Conservation (phyloP, 2,329 filamentous ascomycete genomes). For the Ramularia endophylla region DNA sequence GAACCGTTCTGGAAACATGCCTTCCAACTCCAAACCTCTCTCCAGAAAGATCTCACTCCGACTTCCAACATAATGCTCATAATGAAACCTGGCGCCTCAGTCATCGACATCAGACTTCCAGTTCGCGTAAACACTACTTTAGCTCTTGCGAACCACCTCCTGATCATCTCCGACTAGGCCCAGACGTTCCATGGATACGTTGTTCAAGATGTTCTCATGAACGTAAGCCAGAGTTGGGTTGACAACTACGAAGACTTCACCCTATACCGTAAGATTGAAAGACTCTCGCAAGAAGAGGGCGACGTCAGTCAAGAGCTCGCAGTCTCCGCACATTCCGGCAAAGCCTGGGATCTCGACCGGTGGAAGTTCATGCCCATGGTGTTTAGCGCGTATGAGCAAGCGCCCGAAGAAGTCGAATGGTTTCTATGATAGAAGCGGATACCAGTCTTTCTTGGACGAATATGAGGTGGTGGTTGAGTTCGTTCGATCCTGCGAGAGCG, state of each 20-base stretch:
- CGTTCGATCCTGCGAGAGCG: no score
- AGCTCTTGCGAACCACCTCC: conserved; percentile 39
- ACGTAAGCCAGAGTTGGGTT: conserved; percentile 22
- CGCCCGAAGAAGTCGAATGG: conserved; percentile 45
- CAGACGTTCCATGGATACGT: conserved; percentile 40
- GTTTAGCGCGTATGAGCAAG: conserved; percentile 44
- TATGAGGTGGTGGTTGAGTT: no score
- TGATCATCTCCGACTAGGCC: conserved; percentile 49
- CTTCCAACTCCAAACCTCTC: no score
- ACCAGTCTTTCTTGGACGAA: conserved; percentile 46
- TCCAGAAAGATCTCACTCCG: no score
- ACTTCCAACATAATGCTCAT: conserved; percentile 53
- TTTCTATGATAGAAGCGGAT: conserved; percentile 54
- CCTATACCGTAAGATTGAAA: conserved; percentile 29
- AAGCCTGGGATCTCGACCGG: conserved; percentile 48
- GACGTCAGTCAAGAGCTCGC: no score
- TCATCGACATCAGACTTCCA: conserved; percentile 51
- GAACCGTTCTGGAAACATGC: no score
- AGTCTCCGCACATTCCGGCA: conserved; percentile 26
- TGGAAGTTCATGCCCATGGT: conserved; percentile 55
- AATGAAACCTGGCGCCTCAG: conserved; percentile 55
- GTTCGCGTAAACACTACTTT: conserved; percentile 51
- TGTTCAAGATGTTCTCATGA: conserved; percentile 29
- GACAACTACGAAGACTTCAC: conserved; percentile 30
- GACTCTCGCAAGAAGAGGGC: conserved; percentile 28